phyloP scores from a whole-genome alignment of 2,329 filamentous ascomycete species.

The Teratosphaeria pseudoeucalypti region DNA sequence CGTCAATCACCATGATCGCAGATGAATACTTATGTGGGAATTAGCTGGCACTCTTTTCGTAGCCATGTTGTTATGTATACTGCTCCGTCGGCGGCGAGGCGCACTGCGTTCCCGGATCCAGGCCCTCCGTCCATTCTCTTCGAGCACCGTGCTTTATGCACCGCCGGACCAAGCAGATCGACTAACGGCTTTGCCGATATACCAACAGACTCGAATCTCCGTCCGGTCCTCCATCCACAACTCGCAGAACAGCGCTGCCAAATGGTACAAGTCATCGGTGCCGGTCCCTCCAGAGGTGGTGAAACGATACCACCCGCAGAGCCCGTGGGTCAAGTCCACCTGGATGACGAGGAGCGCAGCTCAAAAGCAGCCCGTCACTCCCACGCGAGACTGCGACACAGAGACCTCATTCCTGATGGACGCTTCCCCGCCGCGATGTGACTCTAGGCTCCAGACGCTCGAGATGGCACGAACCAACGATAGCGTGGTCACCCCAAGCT shows the following conservation, averaged over 20 bases:
- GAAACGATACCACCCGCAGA: slow-evolving; percentile 5
- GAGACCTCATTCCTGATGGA: background rate
- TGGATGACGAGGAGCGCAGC: slow-evolving; percentile 1
- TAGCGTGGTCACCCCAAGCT: background rate
- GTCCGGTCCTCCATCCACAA: slow-evolving; percentile 14
- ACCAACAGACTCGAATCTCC: slow-evolving; percentile 15
- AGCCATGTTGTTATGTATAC: slow-evolving; percentile 11
- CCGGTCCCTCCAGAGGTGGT: slow-evolving; percentile 1
- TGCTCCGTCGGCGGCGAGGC: slow-evolving; percentile 15
- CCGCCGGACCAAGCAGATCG: slow-evolving; percentile 1
- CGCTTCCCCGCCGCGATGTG: background rate
- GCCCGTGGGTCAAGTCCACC: slow-evolving; percentile 4
- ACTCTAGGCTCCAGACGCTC: background rate
- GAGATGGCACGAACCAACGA: background rate
- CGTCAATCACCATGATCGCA: background rate
- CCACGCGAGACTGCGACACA: background rate
- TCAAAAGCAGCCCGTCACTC: background rate
- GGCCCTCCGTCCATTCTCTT: slow-evolving; percentile 8
- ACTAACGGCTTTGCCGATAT: slow-evolving; percentile 15
- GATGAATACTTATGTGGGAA: background rate
- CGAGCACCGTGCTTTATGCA: slow-evolving; percentile 9
- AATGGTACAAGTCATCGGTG: background rate
- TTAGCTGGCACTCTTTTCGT: slow-evolving; percentile 15
- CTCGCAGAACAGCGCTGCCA: slow-evolving; percentile 1
- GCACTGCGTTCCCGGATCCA: slow-evolving; percentile 16